Evolutionary conservation across 352 stramenopile genomes (phyloP), one percentile per base, ranked within the genome.

Genomic region (Globisporangium irregulare): DNA sequence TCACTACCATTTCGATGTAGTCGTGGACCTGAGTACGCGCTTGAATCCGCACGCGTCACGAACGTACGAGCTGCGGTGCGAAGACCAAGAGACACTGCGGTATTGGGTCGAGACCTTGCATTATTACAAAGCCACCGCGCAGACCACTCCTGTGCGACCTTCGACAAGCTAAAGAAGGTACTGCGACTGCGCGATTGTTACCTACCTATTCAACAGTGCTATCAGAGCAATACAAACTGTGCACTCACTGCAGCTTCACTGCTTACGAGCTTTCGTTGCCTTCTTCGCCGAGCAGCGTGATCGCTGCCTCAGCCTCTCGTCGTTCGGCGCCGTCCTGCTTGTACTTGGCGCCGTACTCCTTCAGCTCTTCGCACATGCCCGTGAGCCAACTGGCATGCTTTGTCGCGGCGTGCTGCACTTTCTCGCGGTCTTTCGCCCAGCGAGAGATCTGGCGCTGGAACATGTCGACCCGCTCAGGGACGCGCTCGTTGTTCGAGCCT

Each of bases 61-160:
- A 22, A 91, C 79, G n/a, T 92, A 91, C 62, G 82, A 92, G 61
- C 68, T 92, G 38, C 82, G 84, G 1, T 86, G 81, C 51, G 77
- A 86, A 18, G 74, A 83, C 53, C 77, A 89, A 50, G 71, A 88
- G 22, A 73, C 70, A 22, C 59, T 90, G 63, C 76, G 80, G 18
- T 84, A 89, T 51, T 92, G 84, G 84, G 82, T 92, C 20, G 79
- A 90, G 55, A 90, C 80, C 22, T 65, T 92, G 59, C 73, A 92
- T 50, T 84, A 82, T 57, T 92, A 89, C 69, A 83, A 84, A 59
- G 77, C 76, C 41, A 80, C 78, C 36, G 79, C 77, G 1, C 78
- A 89, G 51, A 64, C 76, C 48, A 73, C 74, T 4, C 73, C 77
- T 14, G 68, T 74, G 41, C 74, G 78, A 2, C 78, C 78, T 4